Conservation (phyloP, 2,329 filamentous ascomycete genomes). For the Neofusicoccum sp. region DNA sequence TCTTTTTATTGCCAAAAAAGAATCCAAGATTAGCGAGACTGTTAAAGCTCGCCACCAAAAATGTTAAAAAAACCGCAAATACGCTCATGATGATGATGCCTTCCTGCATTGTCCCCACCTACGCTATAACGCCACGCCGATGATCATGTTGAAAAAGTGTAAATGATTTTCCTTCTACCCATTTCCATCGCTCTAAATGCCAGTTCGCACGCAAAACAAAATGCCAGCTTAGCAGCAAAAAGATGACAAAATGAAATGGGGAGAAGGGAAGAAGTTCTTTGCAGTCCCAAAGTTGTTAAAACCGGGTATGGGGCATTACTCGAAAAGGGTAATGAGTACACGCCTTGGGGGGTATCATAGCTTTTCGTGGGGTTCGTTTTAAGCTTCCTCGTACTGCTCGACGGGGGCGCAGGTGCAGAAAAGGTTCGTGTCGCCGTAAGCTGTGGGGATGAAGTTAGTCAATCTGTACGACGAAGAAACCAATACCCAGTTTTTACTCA, state of each 20-base stretch:
- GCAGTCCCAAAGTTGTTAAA: slow-evolving; percentile 2
- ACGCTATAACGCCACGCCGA: background rate
- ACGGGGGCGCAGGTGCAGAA: slow-evolving; percentile 94
- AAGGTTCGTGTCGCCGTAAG: slow-evolving; percentile 87
- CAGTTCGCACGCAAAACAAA: background rate
- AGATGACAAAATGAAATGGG: background rate
- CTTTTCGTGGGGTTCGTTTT: background rate
- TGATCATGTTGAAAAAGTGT: background rate
- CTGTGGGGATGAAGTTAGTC: slow-evolving; percentile 45
- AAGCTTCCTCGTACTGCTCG: slow-evolving; percentile 45
- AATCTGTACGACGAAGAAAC: slow-evolving; percentile 30
- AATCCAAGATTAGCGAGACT: background rate
- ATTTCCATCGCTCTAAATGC: slow-evolving; percentile 7
- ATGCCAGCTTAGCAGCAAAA: background rate
- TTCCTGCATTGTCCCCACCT: background rate
- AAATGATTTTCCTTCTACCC: slow-evolving; percentile 8
- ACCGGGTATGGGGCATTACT: background rate
- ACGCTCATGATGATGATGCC: background rate
- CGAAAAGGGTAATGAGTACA: background rate
- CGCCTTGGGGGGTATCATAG: slow-evolving; percentile 10
- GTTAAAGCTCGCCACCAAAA: slow-evolving; percentile 10
- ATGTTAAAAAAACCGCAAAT: slow-evolving; percentile 4
- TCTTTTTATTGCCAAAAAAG: background rate
- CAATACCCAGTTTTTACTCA: slow-evolving; percentile 48
- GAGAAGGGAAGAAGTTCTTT: background rate